Base-by-base conservation (phyloP, 1,284 basidiomycete species). In the Anthracocystis walkeri region DNA sequence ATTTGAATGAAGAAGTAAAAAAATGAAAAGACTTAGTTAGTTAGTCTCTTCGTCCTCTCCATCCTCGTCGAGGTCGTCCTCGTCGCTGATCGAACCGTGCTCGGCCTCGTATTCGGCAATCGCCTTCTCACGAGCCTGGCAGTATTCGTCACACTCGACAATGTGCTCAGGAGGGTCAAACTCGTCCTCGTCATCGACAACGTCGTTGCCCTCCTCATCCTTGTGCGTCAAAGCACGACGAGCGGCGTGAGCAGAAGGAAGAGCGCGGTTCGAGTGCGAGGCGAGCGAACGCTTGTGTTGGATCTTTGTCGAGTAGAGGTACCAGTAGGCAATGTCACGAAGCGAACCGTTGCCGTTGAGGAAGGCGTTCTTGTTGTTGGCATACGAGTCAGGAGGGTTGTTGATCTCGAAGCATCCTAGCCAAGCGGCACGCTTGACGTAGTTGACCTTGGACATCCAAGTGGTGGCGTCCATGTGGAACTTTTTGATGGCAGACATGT, bases 391-490 rank as follows among this genome's bases (percentile, higher is more conserved):
- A 21, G 82, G 82, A 11, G 82, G 77, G 55, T 74, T 71, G 52
- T 49, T 44, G 59, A 79, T 53, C 71, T 77, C 62, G 56, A 81
- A 84, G 75, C 81, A 77, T 50, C 83, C 83, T 21, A 83, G 60
- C 82, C 80, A 82, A 1, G 81, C 78, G 63, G 75, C 79, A 48
- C 83, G 83, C 65, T 82, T 27, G 52, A 84, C 77, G 60, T 82
- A 84, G 35, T 61, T 58, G 55, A 63, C 56, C 25, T 35, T 51
- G 27, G 56, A 53, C 67, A 83, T 73, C 73, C 77, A 84, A 18
- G 62, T 23, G 27, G 77, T 78, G 53, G 78, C 77, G 29, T 82
- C 62, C 51, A 59, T 57, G 59, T 78, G 71, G 75, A 83, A 84
- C 44, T 73, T 50, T 52, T 61, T 74, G 45, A 83, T 77, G 27